These are phyloP conservation scores for Clarireedia paspali DNA, from an alignment of 2,329 filamentous ascomycete species.

Conservation along the genomic window DNA sequence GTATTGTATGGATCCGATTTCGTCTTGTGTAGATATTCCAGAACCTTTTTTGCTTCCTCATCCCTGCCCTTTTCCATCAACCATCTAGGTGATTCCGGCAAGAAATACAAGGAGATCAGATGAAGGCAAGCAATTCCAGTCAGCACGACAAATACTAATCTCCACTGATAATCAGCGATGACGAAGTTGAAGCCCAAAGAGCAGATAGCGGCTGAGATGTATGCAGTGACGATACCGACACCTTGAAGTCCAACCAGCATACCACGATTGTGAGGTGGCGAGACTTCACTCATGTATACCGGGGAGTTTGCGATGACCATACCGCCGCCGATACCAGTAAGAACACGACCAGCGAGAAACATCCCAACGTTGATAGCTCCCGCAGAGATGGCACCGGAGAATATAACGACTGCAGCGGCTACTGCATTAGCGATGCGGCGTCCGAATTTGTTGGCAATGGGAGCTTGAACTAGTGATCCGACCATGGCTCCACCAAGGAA, in stretches of 20 bases:
- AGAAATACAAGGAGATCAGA: slow-evolving; percentile 40
- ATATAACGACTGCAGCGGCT: slow-evolving; percentile 14
- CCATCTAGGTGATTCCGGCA: slow-evolving; percentile 61
- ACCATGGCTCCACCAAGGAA: slow-evolving; percentile 1
- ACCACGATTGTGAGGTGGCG: slow-evolving; percentile 25
- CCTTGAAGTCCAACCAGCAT: slow-evolving; percentile 29
- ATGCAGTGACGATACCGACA: slow-evolving; percentile 24
- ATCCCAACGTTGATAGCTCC: slow-evolving; percentile 12
- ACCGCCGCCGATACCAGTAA: not conserved
- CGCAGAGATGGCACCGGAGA: slow-evolving; percentile 16
- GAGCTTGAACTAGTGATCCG: slow-evolving; percentile 1
- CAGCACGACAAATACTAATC: slow-evolving; percentile 1
- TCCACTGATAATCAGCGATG: not conserved
- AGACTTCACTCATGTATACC: slow-evolving; percentile 24
- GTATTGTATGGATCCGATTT: not conserved
- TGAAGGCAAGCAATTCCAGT: slow-evolving; percentile 14
- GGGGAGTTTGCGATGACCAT: slow-evolving; percentile 14
- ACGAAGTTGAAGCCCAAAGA: slow-evolving; percentile 1
- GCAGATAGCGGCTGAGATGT: slow-evolving; percentile 18
- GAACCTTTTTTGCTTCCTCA: slow-evolving; percentile 12
- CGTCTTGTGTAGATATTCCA: slow-evolving; percentile 12
- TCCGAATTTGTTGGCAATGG: slow-evolving; percentile 1
- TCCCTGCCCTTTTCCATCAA: slow-evolving; percentile 13
- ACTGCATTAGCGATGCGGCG: slow-evolving; percentile 2
- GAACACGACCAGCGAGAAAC: slow-evolving; percentile 1